Evolutionary conservation across 1,139 yeast species (phyloP).

Genomic region (Taphrina confusa): DNA sequence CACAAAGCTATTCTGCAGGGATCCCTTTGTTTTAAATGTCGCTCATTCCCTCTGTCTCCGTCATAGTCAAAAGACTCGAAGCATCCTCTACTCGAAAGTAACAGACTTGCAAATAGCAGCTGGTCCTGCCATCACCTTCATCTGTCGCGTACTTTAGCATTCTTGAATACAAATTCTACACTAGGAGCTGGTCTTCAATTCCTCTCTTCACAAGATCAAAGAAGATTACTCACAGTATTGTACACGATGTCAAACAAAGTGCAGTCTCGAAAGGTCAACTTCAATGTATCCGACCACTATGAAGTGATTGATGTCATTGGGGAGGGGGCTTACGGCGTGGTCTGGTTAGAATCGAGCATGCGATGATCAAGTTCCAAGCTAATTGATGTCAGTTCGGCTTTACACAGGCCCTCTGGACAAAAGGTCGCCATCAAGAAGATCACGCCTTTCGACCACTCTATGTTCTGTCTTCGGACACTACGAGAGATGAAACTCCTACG

Average conservation of each 20-base stretch:
- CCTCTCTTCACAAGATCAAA: background rate
- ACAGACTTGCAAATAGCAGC: too few species aligned
- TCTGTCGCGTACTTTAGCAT: too few species aligned
- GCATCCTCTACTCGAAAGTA: too few species aligned
- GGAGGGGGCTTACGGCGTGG: constrained; percentile 98
- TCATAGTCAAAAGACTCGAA: too few species aligned
- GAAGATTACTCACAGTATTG: background rate
- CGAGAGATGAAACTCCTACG: constrained; percentile 84
- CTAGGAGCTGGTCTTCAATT: constrained; percentile 1
- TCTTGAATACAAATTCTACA: too few species aligned
- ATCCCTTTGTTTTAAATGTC: too few species aligned
- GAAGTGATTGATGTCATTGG: constrained; percentile 84
- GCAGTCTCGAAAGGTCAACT: constrained; percentile 58
- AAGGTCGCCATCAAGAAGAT: constrained; percentile 94
- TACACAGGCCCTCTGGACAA: constrained; percentile 82
- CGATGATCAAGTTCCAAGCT: background rate
- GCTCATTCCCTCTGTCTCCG: background rate
- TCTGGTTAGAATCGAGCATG: constrained; percentile 52
- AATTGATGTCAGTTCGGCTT: constrained; percentile 57
- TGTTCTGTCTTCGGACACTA: constrained; percentile 86
- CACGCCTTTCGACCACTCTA: constrained; percentile 86
- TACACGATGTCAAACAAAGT: constrained; percentile 20
- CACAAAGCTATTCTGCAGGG: too few species aligned
- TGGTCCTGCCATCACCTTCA: too few species aligned
- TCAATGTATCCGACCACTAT: constrained; percentile 85